Evolutionary conservation across 2,329 filamentous ascomycete genomes (phyloP), one percentile per base, ranked within the genome.

Genomic region (Daldinia sp.): DNA sequence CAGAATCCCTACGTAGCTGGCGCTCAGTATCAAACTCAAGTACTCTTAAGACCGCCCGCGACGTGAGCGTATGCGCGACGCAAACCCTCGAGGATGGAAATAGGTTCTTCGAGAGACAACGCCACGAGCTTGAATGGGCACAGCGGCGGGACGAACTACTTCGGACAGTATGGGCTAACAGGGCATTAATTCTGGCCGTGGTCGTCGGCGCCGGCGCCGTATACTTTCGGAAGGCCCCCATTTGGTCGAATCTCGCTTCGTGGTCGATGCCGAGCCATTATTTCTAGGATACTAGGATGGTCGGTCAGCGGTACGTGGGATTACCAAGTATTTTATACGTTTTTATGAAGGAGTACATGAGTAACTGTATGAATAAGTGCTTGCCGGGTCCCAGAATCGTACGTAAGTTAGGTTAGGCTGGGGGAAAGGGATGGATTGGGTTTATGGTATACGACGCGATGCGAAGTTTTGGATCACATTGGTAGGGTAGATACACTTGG

Each of bases 41-140:
- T 78, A 93, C 93, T 6, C 86, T 99, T 59, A 98, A 97, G 80
- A 97, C 94, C 1, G 92, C 92, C 0, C 85, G 88, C 12, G 82
- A 87, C 75, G 77, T 84, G 55, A 77, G 82, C 48, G 78, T 78
- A 41, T 83, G 87, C 54, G 78, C 83, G 5, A 78, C 79, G 30
- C 88, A 93, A 77, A 87, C 85, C 0, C 79, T 93, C 37, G 80
- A 86, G 33, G 87, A 95, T 44, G 95, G 93, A 1, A 83, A 89
- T 68, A 78, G 76, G 4, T 87, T 90, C 67, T 95, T 98, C 74
- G 81, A 88, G 42, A 85, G 85, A 71, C 95, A 98, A 78, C 88
- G 89, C 3, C 84, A 82, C 62, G 90, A 97, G 74, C 82, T 98
- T n/a, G 82, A 84, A 62, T 87, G 90, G 79, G 84, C 87, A 57